phyloP scores from a whole-genome alignment of 345 rosid genomes.

The Citrus trifoliata region DNA sequence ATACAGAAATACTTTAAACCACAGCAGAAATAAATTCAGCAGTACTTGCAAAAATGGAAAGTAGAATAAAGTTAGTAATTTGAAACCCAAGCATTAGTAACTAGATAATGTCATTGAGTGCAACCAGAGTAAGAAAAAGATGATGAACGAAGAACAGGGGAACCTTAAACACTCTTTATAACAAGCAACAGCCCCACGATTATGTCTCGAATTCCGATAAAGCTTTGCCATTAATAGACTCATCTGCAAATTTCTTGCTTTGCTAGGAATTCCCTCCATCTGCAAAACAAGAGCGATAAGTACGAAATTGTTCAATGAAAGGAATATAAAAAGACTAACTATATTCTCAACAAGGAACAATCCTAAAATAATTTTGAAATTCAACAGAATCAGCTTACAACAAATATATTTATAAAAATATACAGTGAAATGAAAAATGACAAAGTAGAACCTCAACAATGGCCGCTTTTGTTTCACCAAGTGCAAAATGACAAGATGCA shows the following conservation, averaged over 20 bases:
- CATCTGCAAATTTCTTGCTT: constrained; percentile 91
- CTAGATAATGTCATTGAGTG: neutral
- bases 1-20: constrained; percentile 3
- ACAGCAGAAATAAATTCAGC: neutral
- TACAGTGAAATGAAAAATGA: constrained; percentile 7
- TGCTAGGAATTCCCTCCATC: constrained; percentile 93
- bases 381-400: neutral
- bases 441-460: constrained; percentile 63
- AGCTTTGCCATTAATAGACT: constrained; percentile 92
- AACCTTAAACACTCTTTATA: constrained; percentile 94
- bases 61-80: neutral
- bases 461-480: constrained; percentile 74
- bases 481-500: constrained; percentile 80
- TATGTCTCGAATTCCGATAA: constrained; percentile 76
- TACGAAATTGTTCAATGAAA: neutral
- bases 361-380: neutral
- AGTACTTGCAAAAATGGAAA: neutral
- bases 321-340: neutral
- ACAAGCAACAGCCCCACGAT: constrained; percentile 83
- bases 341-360: neutral
- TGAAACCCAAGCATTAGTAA: neutral
- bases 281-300: constrained; percentile 22
- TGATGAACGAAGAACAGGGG: neutral
- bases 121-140: neutral
- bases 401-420: neutral